Evolutionary conservation across 2,329 filamentous ascomycete species (phyloP).

Genomic region (Clarireedia sp.): DNA sequence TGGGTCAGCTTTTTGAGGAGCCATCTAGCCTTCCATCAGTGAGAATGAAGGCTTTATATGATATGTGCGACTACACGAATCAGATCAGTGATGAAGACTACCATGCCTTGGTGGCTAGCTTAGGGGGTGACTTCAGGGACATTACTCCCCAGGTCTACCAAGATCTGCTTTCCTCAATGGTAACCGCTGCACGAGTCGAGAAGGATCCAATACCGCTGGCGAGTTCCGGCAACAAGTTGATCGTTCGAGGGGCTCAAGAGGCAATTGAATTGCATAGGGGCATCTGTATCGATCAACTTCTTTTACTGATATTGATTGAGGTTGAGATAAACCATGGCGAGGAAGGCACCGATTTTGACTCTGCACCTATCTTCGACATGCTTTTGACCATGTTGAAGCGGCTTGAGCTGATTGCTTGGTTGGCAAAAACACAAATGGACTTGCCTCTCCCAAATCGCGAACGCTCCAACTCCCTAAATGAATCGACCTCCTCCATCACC

Average conservation of each 20-base stretch:
- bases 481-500: constrained; percentile 22
- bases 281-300: constrained; percentile 72
- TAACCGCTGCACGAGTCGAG: constrained; percentile 31
- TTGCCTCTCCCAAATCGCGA: constrained; percentile 39
- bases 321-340: constrained; percentile 70
- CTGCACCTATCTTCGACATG: constrained; percentile 63
- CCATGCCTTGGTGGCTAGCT: constrained; percentile 55
- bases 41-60: constrained; percentile 70
- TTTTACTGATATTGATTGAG: constrained; percentile 80
- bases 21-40: constrained; percentile 62
- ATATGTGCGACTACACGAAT: constrained; percentile 68
- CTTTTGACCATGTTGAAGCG: constrained; percentile 65
- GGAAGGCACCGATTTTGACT: constrained; percentile 56
- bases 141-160: constrained; percentile 49
- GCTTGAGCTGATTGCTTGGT: constrained; percentile 66
- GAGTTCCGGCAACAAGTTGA: constrained; percentile 65
- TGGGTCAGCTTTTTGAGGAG: constrained; percentile 67
- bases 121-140: constrained; percentile 58
- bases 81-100: constrained; percentile 79
- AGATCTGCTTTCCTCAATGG: constrained; percentile 42
- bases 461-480: constrained; percentile 29
- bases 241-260: constrained; percentile 73
- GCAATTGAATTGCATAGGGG: constrained; percentile 64
- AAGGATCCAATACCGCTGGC: constrained; percentile 45
- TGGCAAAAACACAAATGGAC: constrained; percentile 50